These are phyloP conservation scores for Clarireedia sp. DNA, from an alignment of 2,329 filamentous ascomycete species.

Conservation along the genomic window DNA sequence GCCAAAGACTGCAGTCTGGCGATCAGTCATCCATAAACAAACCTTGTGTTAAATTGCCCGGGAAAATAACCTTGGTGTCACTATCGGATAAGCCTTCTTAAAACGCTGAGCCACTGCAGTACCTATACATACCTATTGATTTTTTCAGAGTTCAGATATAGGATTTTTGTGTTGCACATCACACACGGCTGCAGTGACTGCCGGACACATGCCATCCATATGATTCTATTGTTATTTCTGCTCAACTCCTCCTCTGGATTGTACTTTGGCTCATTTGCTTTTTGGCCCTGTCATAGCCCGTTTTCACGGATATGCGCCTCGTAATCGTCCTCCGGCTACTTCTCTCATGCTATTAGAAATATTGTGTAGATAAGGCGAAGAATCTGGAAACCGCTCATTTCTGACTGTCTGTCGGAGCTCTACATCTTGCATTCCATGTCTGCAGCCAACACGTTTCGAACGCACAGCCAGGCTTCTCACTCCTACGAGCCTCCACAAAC, in stretches of 20 bases:
- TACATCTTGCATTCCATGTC: conserved; percentile 5
- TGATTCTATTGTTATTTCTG: conserved; percentile 42
- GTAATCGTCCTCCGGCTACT: neutral
- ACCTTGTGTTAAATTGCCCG: neutral
- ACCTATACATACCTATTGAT: neutral
- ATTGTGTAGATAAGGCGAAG: too few relatives aligned
- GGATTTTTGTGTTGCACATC: conserved; percentile 1
- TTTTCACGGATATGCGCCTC: too few relatives aligned
- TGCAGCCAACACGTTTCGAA: neutral
- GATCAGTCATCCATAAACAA: conserved; percentile 1
- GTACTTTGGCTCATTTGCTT: conserved; percentile 33
- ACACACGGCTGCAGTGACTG: conserved; percentile 8
- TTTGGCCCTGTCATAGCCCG: too few relatives aligned
- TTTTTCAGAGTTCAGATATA: conserved; percentile 1
- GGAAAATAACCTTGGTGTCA: neutral
- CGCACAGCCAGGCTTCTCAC: neutral
- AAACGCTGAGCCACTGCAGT: neutral
- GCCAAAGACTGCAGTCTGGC: conserved; percentile 2
- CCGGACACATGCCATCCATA: conserved; percentile 47
- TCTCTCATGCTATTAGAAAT: neutral
- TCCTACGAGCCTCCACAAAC: neutral
- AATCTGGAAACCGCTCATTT: too few relatives aligned
- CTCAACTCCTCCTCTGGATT: conserved; percentile 32
- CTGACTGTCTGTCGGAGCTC: neutral
- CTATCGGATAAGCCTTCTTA: neutral